Base-by-base conservation (phyloP, 805 yeast species). In the Starmera amethionina region DNA sequence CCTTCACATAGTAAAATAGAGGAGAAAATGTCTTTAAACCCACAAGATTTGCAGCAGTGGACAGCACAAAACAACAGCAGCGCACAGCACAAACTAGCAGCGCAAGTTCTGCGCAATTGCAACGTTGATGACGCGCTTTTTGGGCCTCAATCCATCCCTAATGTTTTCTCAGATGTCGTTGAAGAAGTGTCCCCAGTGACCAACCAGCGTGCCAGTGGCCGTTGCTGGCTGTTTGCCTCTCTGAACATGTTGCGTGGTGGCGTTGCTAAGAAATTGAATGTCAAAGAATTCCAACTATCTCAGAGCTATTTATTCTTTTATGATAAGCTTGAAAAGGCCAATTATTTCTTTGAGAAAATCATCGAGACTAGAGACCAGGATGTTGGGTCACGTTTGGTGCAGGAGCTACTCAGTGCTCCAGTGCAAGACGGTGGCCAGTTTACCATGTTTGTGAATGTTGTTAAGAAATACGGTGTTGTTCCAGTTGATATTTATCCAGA, bases 201-300 rank as follows among this genome's bases (percentile, higher is more conserved):
- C 40, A 79, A 81, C 61, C 96, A 86, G 65, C 73, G 74, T 51
- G 59, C 75, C 10, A 75, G 86, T 18, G 96, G 95, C 28, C 67
- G 95, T 51, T 86, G 96, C 62, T 86, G 95, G 95, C 70, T 86
- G 45, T 86, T 86, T 60, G 95, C 95, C 10, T 73, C 90, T 1
- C 75, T 85, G 40, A 86, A 87, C 50, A 71, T 82, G 41, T 64
- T 85, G 52, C 72, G 95, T 51, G 57, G 80, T 39, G 70, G 70
- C 40, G 73, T 83, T 34, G 76, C 79, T 60, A 66, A 71, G 50
- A 72, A 72, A 54, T 72, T 79, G 59, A 76, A 79, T 52, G 60
- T 86, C 50, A 76, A 77, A 49, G 73, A 71, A 49, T 77, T 83
- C 57, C 88, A 82, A 61, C 62, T 87, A 39, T 81, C 93, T 32